Evolutionary conservation across 768 basidiomycete species (phyloP).

Genomic region (Suillus subalutaceus): DNA sequence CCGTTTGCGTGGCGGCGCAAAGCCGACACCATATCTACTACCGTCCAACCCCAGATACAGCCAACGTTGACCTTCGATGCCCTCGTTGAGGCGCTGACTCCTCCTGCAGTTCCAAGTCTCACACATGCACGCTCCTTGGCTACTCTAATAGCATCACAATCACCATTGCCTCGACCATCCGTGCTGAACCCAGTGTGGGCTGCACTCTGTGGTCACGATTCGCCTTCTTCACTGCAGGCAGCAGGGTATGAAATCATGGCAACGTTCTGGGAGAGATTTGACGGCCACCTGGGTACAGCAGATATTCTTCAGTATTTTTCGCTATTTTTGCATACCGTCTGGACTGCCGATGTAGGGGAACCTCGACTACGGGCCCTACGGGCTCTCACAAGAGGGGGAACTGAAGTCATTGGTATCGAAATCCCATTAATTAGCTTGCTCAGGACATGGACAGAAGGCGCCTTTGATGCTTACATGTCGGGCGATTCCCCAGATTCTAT

Average conservation of each 20-base stretch:
- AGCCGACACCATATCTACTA: constrained; percentile 30
- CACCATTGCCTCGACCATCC: constrained; percentile 57
- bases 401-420: constrained; percentile 69
- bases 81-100: constrained; percentile 47
- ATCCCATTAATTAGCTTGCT: constrained; percentile 54
- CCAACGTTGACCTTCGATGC: constrained; percentile 42
- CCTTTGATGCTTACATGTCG: constrained; percentile 54
- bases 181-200: constrained; percentile 62
- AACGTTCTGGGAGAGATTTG: constrained; percentile 66
- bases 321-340: constrained; percentile 55
- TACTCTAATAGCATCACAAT: constrained; percentile 46
- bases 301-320: constrained; percentile 69
- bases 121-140: constrained; percentile 65
- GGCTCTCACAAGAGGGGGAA: constrained; percentile 62
- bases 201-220: constrained; percentile 56
- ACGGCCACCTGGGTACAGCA: constrained; percentile 48
- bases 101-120: constrained; percentile 67
- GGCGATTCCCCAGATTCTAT: constrained; percentile 37
- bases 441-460: constrained; percentile 66
- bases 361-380: constrained; percentile 67
- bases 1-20: constrained; percentile 45
- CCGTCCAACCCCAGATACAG: constrained; percentile 31
- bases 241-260: constrained; percentile 75
- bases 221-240: constrained; percentile 60
- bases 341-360: constrained; percentile 75